phyloP scores from a whole-genome alignment of 2,329 filamentous ascomycete species.

The Phialemonium atrogriseum region DNA sequence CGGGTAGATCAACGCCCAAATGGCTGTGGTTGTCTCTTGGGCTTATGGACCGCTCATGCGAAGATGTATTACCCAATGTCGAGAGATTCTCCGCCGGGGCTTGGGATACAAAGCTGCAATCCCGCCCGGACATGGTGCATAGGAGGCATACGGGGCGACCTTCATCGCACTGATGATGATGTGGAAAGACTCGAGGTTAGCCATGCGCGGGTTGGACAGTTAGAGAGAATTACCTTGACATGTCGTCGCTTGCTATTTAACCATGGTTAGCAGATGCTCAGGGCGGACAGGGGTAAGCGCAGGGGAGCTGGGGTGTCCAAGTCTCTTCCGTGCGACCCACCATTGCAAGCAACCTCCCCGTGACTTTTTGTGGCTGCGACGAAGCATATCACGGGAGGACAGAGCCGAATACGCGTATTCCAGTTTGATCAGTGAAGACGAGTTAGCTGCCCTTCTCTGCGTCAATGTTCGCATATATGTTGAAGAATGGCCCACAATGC shows the following conservation, averaged over 20 bases:
- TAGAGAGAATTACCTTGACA: conserved; percentile 17
- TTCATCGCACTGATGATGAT: conserved; percentile 19
- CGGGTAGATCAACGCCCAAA: conserved; percentile 1
- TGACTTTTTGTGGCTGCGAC: conserved; percentile 24
- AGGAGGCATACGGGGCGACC: conserved; percentile 17
- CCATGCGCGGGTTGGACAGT: conserved; percentile 1
- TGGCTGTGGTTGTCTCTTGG: too few relatives aligned
- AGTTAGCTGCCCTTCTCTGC: too few relatives aligned
- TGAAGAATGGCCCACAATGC: too few relatives aligned
- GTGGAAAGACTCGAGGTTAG: conserved; percentile 1
- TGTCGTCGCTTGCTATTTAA: conserved; percentile 19
- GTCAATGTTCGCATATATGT: too few relatives aligned
- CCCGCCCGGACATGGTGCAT: conserved; percentile 18
- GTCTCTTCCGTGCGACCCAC: conserved; percentile 3
- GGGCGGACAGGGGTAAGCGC: too few relatives aligned
- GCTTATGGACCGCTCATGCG: too few relatives aligned
- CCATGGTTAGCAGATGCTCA: conserved; percentile 2
- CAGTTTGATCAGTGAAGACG: too few relatives aligned
- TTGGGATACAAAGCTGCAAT: conserved; percentile 15
- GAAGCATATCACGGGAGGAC: conserved; percentile 13
- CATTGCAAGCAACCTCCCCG: conserved; percentile 21
- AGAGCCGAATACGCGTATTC: too few relatives aligned
- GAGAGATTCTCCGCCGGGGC: too few relatives aligned
- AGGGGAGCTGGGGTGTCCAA: background rate
- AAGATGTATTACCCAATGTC: too few relatives aligned